phyloP scores from a whole-genome alignment of 2,329 filamentous ascomycete genomes.

The Sclerotinia minor region DNA sequence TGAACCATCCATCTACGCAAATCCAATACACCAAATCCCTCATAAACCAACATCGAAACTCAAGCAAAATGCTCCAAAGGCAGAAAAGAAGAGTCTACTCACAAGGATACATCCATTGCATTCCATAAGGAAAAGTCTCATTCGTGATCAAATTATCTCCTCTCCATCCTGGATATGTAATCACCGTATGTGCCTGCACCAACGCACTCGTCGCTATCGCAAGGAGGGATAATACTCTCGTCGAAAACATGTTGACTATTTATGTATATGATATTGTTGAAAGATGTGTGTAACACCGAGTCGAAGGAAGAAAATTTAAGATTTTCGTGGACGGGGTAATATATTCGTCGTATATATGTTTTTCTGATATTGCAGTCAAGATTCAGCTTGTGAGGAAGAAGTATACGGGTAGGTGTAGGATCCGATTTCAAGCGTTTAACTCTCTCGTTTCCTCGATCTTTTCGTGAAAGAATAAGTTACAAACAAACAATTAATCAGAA shows the following conservation, averaged over 20 bases:
- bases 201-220: slow-evolving; percentile 13
- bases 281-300: not conserved
- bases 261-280: not conserved
- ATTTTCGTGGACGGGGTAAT: not conserved
- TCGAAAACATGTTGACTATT: slow-evolving; percentile 11
- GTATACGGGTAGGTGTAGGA: not conserved
- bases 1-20: not conserved
- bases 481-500: slow-evolving; percentile 2
- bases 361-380: not conserved
- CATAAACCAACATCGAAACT: not conserved
- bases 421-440: not conserved
- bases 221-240: slow-evolving; percentile 7
- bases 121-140: slow-evolving; percentile 43
- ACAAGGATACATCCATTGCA: slow-evolving; percentile 46
- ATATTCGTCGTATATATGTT: not conserved
- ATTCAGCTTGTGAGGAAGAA: not conserved
- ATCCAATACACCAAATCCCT: not conserved
- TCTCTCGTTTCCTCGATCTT: not conserved
- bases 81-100: slow-evolving; percentile 31
- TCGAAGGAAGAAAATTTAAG: not conserved
- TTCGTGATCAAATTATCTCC: slow-evolving; percentile 45
- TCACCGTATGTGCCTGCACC: slow-evolving; percentile 46
- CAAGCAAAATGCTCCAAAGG: not conserved
- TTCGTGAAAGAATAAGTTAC: not conserved
- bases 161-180: slow-evolving; percentile 46